Percentiles rank a stretch among this genome's conserved stretches.
Evolutionary conservation across 2,329 filamentous ascomycete genomes (phyloP).

Genomic region (Ophiostoma novo-ulmi): DNA sequence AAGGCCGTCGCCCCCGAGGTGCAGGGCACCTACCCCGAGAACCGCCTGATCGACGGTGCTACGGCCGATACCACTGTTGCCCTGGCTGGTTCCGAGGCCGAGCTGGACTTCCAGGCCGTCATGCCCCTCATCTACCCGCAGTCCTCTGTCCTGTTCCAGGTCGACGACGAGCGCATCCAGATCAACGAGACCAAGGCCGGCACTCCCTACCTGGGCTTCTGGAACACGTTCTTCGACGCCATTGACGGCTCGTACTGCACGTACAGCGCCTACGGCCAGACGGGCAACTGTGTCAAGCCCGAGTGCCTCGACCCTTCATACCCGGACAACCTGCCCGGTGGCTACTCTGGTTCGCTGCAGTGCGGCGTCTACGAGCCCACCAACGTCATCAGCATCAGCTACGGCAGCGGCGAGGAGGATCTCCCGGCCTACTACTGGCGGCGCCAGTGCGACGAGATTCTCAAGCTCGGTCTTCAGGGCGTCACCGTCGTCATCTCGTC

Average conservation of each 20-base stretch:
- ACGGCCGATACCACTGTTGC: constrained; percentile 20
- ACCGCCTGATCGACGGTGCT: constrained; percentile 31
- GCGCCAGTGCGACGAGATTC: constrained; percentile 46
- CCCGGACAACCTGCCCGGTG: constrained; percentile 41
- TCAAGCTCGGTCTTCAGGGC: constrained; percentile 49
- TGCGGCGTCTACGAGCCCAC: constrained; percentile 43
- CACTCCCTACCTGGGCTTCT: constrained; percentile 28
- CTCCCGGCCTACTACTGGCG: constrained; percentile 51
- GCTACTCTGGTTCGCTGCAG: constrained; percentile 43
- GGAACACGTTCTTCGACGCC: constrained; percentile 43
- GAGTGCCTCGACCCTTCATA: constrained; percentile 45
- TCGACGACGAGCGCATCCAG: constrained; percentile 33
- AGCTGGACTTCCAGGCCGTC: constrained; percentile 46
- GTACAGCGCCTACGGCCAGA: constrained; percentile 44
- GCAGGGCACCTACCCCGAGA: constrained; percentile 32
- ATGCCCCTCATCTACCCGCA: constrained; percentile 50
- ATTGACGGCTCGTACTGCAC: constrained; percentile 49
- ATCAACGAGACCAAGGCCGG: constrained; percentile 27
- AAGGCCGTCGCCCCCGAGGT: constrained; percentile 23
- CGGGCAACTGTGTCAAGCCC: constrained; percentile 38
- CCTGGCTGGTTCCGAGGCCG: constrained; percentile 34
- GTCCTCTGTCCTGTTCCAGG: constrained; percentile 35
- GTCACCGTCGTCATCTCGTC: constrained; percentile 46
- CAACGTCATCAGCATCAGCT: constrained; percentile 53
- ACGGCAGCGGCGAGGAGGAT: constrained; percentile 50